Evolutionary conservation across 108 stramenopile genomes (phyloP), one percentile per base, ranked within the genome.

Genomic region (Conticribra guillardii): DNA sequence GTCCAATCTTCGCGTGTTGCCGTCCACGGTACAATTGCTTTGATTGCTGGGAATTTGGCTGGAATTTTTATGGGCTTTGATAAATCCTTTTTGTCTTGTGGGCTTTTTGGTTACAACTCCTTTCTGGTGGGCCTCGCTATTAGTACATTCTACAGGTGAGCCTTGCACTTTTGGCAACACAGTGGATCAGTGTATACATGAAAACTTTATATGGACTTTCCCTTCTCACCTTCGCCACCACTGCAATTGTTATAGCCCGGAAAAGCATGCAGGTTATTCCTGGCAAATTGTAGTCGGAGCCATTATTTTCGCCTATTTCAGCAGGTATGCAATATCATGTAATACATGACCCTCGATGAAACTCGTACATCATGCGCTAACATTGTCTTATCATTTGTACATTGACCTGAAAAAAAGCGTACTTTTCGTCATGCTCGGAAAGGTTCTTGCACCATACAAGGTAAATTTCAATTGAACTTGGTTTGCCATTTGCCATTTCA

Each of bases 21-120:
- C 16, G 56, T 76, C 15, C 69, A 81, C 59, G 80, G 80, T 19
- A 49, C 71, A 8, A 64, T 81, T 44, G 74, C 61, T n/a, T 31
- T 71, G 7, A 27, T 81, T 26, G 50, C 32, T 45, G 75, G 69
- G 9, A 81, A 59, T 49, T 24, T 61, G 3, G 16, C 64, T 30
- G 80, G 74, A 17, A 30, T 70, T 2, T 56, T 76, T 0, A 63
- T 81, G 47, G 74, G 74, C 19, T 81, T 76, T 71, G 80, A 71
- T 18, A 59, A 66, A 21, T 30, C 47, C 28, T 67, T 80, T 30
- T 29, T 57, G 33, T 34, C 52, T 7, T 76, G 60, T 19, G 80
- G 80, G 15, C 21, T 81, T 4, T 81, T 81, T 28, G 80, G 80
- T 23, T 81, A 81, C 63, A 81, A 81, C 41, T 55, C 74, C 4